Evolutionary conservation across 208 protist species (phyloP).

Genomic region (Trypanosoma brucei): DNA sequence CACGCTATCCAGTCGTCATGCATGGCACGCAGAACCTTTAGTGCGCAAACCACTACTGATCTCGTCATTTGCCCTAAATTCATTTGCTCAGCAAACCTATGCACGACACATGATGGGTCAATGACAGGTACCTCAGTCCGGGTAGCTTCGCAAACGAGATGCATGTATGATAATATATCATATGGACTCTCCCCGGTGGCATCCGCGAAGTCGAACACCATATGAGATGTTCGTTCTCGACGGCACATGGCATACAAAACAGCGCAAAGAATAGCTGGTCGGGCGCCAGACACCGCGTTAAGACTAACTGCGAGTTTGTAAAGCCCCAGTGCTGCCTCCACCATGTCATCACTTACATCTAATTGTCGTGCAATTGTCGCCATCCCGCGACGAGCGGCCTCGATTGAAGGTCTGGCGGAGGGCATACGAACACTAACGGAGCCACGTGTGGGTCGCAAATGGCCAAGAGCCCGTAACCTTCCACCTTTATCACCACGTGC

Average conservation of each 20-base stretch:
- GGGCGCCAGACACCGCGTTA: constrained; percentile 73
- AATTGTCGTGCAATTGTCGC: constrained; percentile 62
- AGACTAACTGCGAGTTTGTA: constrained; percentile 72
- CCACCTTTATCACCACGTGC: constrained; percentile 24
- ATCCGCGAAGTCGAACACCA: constrained; percentile 89
- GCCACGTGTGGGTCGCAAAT: constrained; percentile 45
- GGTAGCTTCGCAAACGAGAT: constrained; percentile 69
- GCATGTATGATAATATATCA: constrained; percentile 70
- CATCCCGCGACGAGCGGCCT: constrained; percentile 80
- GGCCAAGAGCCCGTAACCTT: constrained; percentile 22
- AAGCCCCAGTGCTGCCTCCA: constrained; percentile 73
- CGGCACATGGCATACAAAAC: constrained; percentile 86
- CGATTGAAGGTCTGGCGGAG: constrained; percentile 52
- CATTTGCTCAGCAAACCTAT: constrained; percentile 84
- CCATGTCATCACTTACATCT: constrained; percentile 72
- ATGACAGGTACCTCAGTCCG: constrained; percentile 79
- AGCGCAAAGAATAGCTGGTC: constrained; percentile 65
- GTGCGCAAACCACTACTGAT: constrained; percentile 75
- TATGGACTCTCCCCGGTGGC: constrained; percentile 44
- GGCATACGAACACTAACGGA: constrained; percentile 14
- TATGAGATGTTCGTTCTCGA: constrained; percentile 73
- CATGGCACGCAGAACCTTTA: constrained; percentile 88
- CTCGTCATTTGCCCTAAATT: constrained; percentile 61
- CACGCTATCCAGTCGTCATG: constrained; percentile 89
- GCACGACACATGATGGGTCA: constrained; percentile 83